Evolutionary conservation across 306 rosid genomes (phyloP), one percentile per base, ranked within the genome.

Genomic region (Alnus rubra): DNA sequence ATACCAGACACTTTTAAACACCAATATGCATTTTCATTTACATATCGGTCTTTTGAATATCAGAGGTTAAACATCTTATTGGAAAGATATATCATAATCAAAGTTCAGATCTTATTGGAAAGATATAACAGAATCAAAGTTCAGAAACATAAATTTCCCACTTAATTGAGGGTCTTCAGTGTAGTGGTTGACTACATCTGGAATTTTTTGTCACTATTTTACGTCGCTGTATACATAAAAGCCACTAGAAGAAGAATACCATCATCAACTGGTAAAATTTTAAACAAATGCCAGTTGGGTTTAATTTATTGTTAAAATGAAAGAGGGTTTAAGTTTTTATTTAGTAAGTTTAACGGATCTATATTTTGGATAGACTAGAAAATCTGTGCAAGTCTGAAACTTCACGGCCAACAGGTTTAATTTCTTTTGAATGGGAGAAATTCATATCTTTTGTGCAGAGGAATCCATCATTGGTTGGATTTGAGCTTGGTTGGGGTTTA

Each of bases 1-100:
- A 33, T 65, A 68, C 63, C 45, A 56, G 75, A 74, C 47, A 71
- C 71, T 44, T n/a, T 69, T 68, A 71, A 28, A 55, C 68, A 58
- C 77, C 77, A 53, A 53, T 18, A 76, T 80, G 37, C 53, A 11
- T 33, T 44, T 8, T 68, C 18, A 13, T 50, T 71, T 9, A 14
- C 13, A 28, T 19, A 52, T 49, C 4, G 28, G 28, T 39, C 28
- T 37, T 18, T 23, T 39, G 30, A 18, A 42, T 67, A 67, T 18
- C 28, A 37, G 30, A 3, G 71, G 28, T 6, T 67, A 39, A 67
- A 49, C 52, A 67, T 67, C 71, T 39, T 16, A 39, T 8, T 39
- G 49, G 23, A 37, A 64, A 1, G 23, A 33, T 64, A 35, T 64
- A 64, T 64, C 42, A 64, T 15, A 37, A 19, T 58, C 33, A 73